Evolutionary conservation across 139 green algal genomes (phyloP), one percentile per base, ranked within the genome.

Genomic region (Yamagishiella unicocca): DNA sequence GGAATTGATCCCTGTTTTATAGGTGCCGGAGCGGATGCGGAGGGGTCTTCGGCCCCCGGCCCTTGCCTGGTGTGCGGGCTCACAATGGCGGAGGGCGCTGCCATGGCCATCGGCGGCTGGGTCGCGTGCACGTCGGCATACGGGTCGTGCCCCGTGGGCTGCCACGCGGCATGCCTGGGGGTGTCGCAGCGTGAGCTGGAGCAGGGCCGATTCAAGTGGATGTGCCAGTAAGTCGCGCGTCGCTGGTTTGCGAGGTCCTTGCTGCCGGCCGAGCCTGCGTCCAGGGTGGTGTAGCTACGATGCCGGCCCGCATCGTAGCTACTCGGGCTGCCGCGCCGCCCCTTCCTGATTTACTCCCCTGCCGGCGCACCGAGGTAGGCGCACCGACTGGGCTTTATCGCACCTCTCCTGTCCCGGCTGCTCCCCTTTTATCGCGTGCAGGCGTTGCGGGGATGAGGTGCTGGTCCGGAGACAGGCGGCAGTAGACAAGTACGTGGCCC

Each of bases 41-140:
- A 25, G 61, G 61, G 9, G 14, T 58, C 50, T 17, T 17, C 50
- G 14, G 50, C 50, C 50, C 17, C 50, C 50, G 50, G n/a, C n/a
- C n/a, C 50, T 17, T 82, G 75, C 50, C 46, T 82, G 75, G 75
- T 82, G 75, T 82, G 75, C 31, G 50, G 75, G 9, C 53, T 82
- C 50, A 45, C 50, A 3, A n/a, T 6, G 35, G 55, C 46, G 1
- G 75, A 82, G 42, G 33, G 45, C 50, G n/a, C 75, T 17, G 46
- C 37, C 53, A 25, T 50, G 0, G 50, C 50, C 0, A n/a, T 82
- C 75, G 70, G 70, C 37, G 70, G 70, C 70, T 82, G 75, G 75
- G 75, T 82, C 31, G n/a, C 38, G 31, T 82, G 75, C 50, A n/a
- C 45, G 38, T 35, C 42, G 19, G 50, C 75, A 50, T 82, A 45